These are phyloP conservation scores for Spiraea crenata DNA, from an alignment of 331 rosid species.

Conservation along the genomic window DNA sequence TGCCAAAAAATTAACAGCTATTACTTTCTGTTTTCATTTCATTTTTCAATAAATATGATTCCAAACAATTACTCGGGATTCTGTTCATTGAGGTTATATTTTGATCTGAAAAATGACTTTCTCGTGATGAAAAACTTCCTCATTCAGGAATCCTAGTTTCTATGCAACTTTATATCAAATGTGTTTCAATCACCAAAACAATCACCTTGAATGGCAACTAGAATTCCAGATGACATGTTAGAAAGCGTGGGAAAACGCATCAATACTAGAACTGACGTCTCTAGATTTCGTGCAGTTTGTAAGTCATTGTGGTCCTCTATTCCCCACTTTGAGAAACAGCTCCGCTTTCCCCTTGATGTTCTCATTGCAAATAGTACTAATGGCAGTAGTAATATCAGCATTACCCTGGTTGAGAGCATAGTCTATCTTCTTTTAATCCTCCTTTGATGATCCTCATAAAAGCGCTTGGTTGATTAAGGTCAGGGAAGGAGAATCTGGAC, in stretches of 20 bases:
- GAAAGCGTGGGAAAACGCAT: background rate
- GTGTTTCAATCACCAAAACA: no score
- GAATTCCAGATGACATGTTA: background rate
- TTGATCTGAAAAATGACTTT: no score
- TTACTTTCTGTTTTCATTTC: no score
- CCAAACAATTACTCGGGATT: no score
- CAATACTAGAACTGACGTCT: background rate
- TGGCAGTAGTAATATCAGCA: background rate
- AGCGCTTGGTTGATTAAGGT: background rate
- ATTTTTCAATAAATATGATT: no score
- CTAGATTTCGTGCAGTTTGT: conserved; percentile 7
- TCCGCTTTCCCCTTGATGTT: background rate
- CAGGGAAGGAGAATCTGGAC: background rate
- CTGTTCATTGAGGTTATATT: no score
- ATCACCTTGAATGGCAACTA: background rate
- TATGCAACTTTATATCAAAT: no score
- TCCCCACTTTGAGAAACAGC: background rate
- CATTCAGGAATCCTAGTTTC: no score
- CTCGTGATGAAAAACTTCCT: no score
- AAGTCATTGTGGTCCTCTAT: background rate
- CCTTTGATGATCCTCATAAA: background rate
- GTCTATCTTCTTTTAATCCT: background rate
- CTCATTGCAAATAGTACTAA: background rate
- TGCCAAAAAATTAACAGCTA: no score
- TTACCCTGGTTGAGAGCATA: background rate